phyloP scores from a whole-genome alignment of 2,329 filamentous ascomycete species.

The Sarocladium brachiariae region DNA sequence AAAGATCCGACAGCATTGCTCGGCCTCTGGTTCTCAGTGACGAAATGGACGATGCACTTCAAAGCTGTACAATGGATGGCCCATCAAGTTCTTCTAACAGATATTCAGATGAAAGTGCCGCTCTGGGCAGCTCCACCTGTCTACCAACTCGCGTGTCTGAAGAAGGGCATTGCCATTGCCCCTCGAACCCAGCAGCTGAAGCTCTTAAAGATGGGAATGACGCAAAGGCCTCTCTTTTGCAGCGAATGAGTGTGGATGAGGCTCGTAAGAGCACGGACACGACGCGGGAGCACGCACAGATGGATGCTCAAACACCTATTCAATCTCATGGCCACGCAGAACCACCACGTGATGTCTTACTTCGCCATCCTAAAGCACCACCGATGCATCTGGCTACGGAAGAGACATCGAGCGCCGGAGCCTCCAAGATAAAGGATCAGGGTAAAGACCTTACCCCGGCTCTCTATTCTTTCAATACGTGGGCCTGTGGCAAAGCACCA shows the following conservation, averaged over 20 bases:
- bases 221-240: too few species aligned
- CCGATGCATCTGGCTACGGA: background rate
- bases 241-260: too few species aligned
- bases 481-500: background rate
- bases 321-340: background rate
- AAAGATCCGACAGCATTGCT: constrained; percentile 17
- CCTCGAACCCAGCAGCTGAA: background rate
- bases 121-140: background rate
- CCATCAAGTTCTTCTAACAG: background rate
- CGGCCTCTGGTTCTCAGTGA: constrained; percentile 22
- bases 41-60: background rate
- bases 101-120: background rate
- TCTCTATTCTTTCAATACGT: background rate
- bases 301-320: background rate
- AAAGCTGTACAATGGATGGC: constrained; percentile 9
- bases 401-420: background rate
- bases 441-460: background rate
- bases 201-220: too few species aligned
- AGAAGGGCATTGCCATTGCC: background rate
- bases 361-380: too few species aligned
- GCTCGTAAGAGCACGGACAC: too few species aligned
- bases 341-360: too few species aligned
- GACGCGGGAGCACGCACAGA: background rate
- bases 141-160: background rate
- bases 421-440: background rate